phyloP scores from a whole-genome alignment of 148 eudicot genomes.

The Tetragonia tetragonoides region DNA sequence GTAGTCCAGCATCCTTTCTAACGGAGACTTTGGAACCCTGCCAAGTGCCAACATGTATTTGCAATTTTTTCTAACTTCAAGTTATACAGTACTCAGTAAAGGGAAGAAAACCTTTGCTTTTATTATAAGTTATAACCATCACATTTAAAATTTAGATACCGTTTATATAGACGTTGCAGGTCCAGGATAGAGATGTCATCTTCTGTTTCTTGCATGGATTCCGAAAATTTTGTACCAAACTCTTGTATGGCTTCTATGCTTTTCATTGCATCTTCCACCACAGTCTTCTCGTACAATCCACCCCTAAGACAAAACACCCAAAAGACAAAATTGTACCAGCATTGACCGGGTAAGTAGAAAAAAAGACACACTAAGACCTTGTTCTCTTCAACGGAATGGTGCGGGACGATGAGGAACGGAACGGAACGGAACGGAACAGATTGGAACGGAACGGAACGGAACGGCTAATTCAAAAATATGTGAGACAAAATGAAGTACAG shows the following conservation, averaged over 20 bases:
- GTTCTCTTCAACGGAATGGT: too few relatives aligned
- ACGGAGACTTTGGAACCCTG: slow-evolving; percentile 16
- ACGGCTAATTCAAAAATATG: too few relatives aligned
- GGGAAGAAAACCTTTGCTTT: background rate
- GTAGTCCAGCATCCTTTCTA: slow-evolving; percentile 21
- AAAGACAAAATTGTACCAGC: background rate
- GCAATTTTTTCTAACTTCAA: background rate
- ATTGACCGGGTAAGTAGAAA: too few relatives aligned
- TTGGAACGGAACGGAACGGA: too few relatives aligned
- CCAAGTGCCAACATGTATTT: background rate
- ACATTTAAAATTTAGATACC: background rate
- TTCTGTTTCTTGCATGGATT: background rate
- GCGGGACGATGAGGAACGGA: too few relatives aligned
- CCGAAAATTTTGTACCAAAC: slow-evolving; percentile 9
- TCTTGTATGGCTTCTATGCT: background rate
- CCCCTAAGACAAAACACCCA: slow-evolving; percentile 10
- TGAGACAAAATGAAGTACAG: too few relatives aligned
- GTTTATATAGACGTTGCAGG: slow-evolving; percentile 11
- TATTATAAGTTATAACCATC: too few relatives aligned
- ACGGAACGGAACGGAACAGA: too few relatives aligned
- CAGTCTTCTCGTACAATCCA: slow-evolving; percentile 20
- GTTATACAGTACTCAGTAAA: slow-evolving; percentile 1
- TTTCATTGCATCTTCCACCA: slow-evolving; percentile 18
- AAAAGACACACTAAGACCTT: too few relatives aligned
- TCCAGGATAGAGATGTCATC: slow-evolving; percentile 21